Base-by-base conservation (phyloP, 2,329 filamentous ascomycete species). In the Alternaria sp. region DNA sequence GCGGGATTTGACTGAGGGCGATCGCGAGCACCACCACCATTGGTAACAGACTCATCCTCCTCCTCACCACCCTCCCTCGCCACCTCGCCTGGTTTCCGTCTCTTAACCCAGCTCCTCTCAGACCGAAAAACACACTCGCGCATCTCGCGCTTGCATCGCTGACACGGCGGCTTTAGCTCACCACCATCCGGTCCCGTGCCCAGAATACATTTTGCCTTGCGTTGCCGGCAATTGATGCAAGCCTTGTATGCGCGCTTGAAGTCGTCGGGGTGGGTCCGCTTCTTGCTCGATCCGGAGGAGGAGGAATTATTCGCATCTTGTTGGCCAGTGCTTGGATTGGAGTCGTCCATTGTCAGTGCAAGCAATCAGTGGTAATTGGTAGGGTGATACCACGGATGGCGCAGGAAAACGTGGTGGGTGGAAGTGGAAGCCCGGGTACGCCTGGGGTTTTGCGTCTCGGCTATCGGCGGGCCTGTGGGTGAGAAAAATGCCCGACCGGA, bases 241-340 rank as follows among this genome's bases (percentile, higher is more conserved):
- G 82, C 82, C 71, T 84, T 84, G 79, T 84, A 84, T 36, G 82
- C 81, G 60, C 82, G 81, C 71, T 84, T 80, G 68, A 82, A 83
- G 51, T 80, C 74, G n/a, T 77, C 74, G 21, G 74, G 72, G 65
- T 76, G 71, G 58, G 73, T 72, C 63, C 74, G 67, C 66, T 77
- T 77, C 52, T 70, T 71, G 63, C 58, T 66, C 10, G 64, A 40
- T 17, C 21, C 44, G 4, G 44, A 51, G 54, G 61, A 51, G 54
- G 61, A 58, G 51, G 64, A 61, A 11, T 56, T 54, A n/a, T 40
- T 40, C 9, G 61, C 46, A 54, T 69, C 67, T 21, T 65, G 67
- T 56, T 58, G 41, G 56, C 53, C 63, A 41, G 51, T 54, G 54
- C 58, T 63, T 42, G 56, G 51, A 34, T 49, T 63, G 55, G 54